Evolutionary conservation across 176 grass and related monocot genomes (phyloP).

Genomic region (Thinopyrum elongatum): DNA sequence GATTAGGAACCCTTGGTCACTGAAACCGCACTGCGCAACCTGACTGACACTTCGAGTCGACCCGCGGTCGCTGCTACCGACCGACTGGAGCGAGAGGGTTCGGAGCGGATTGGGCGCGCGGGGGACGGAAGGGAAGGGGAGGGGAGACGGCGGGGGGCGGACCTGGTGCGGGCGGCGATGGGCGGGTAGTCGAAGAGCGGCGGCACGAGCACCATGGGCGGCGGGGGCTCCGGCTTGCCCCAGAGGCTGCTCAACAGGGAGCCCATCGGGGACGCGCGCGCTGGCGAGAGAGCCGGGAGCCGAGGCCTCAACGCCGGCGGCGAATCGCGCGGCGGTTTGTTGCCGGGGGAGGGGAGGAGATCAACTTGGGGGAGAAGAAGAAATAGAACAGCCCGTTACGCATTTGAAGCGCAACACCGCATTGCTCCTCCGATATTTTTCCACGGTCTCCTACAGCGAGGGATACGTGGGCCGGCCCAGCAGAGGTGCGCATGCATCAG

Average conservation of each 20-base stretch:
- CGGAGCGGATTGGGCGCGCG: not conserved
- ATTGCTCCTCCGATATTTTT: too few relatives aligned
- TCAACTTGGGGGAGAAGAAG: constrained; percentile 7
- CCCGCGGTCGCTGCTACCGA: too few relatives aligned
- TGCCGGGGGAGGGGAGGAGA: not conserved
- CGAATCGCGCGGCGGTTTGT: not conserved
- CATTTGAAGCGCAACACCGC: not conserved
- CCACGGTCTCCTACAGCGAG: too few relatives aligned
- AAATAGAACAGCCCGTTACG: not conserved
- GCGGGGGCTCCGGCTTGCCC: constrained; percentile 57
- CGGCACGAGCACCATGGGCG: constrained; percentile 93
- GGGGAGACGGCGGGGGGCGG: not conserved
- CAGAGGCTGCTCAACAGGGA: constrained; percentile 34
- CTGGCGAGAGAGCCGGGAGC: too few relatives aligned
- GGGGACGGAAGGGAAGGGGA: not conserved
- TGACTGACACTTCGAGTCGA: not conserved
- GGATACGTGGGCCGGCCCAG: too few relatives aligned
- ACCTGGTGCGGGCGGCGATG: constrained; percentile 88
- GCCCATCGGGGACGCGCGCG: constrained; percentile 20
- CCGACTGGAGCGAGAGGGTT: not conserved
- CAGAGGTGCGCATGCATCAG: too few relatives aligned
- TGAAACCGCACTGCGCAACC: not conserved
- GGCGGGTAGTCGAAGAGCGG: constrained; percentile 98
- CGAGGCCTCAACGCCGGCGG: not conserved
- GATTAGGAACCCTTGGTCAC: not conserved